These are phyloP conservation scores for Fusarium buxicola DNA, from an alignment of 2,329 filamentous ascomycete species.

Conservation along the genomic window DNA sequence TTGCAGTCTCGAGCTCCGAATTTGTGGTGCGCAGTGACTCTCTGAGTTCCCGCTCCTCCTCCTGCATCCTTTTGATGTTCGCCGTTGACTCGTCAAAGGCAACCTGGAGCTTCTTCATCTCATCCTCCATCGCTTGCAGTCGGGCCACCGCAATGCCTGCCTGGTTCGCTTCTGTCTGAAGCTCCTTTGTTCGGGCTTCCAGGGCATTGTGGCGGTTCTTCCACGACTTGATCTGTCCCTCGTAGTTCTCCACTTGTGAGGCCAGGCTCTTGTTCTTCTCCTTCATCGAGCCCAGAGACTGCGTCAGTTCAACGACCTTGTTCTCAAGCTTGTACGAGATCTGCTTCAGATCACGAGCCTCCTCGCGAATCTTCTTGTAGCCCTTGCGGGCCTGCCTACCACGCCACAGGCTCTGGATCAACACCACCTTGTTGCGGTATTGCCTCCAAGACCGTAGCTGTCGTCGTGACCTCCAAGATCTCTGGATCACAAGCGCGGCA, in stretches of 20 bases:
- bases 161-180: slow-evolving; percentile 97
- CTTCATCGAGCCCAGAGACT: slow-evolving; percentile 91
- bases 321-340: slow-evolving; percentile 99
- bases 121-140: slow-evolving; percentile 90
- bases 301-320: slow-evolving; percentile 98
- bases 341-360: slow-evolving; percentile 97
- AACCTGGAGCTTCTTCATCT: slow-evolving; percentile 90
- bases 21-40: slow-evolving; percentile 85
- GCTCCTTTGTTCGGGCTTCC: slow-evolving; percentile 89
- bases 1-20: slow-evolving; percentile 83
- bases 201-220: slow-evolving; percentile 91
- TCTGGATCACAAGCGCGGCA: slow-evolving; percentile 89
- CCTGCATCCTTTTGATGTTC: slow-evolving; percentile 93
- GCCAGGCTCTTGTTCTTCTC: slow-evolving; percentile 91
- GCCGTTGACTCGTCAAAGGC: slow-evolving; percentile 90
- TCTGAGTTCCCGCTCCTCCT: slow-evolving; percentile 88
- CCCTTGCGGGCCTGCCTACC: slow-evolving; percentile 82
- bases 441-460: slow-evolving; percentile 85
- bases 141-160: slow-evolving; percentile 94
- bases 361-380: slow-evolving; percentile 93
- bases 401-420: slow-evolving; percentile 94
- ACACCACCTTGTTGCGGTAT: slow-evolving; percentile 88
- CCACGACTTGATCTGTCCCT: slow-evolving; percentile 95
- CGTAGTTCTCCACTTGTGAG: slow-evolving; percentile 93
- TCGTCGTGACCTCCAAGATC: slow-evolving; percentile 85